These are phyloP conservation scores for Colletotrichum liriopes DNA, from an alignment of 2,329 filamentous ascomycete species.

Conservation along the genomic window DNA sequence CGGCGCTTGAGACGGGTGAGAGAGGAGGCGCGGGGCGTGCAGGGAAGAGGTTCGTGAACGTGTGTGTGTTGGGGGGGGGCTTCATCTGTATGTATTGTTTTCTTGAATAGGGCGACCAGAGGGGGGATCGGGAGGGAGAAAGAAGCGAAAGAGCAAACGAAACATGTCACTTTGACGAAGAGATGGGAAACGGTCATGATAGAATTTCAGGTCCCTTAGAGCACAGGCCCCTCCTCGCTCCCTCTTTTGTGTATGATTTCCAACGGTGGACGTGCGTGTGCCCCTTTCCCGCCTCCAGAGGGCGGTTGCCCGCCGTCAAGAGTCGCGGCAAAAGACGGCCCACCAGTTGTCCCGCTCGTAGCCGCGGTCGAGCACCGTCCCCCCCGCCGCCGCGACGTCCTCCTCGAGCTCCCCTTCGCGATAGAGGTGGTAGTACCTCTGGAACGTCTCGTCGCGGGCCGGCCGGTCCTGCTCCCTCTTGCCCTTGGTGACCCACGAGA, in stretches of 20 bases:
- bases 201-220: constrained; percentile 41
- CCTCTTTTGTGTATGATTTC: neutral
- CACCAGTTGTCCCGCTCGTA: constrained; percentile 99
- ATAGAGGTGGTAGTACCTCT: constrained; percentile 97
- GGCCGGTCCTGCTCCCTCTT: constrained; percentile 45
- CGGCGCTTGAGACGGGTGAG: neutral
- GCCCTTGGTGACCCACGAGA: constrained; percentile 87
- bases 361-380: constrained; percentile 81
- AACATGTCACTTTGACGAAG: constrained; percentile 30
- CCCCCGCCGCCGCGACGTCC: constrained; percentile 82
- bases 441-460: constrained; percentile 68
- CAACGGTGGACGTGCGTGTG: neutral
- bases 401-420: constrained; percentile 87
- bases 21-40: neutral
- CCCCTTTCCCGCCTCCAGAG: neutral
- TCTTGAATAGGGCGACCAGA: neutral
- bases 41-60: neutral
- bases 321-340: constrained; percentile 72
- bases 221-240: neutral
- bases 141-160: constrained; percentile 4
- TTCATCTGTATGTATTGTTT: constrained; percentile 21
- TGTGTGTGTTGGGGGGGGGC: neutral
- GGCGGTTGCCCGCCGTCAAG: neutral
- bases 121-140: neutral
- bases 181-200: constrained; percentile 42